Evolutionary conservation across 2,329 filamentous ascomycete species (phyloP).

Genomic region (Aaosphaeria pasadenensis): DNA sequence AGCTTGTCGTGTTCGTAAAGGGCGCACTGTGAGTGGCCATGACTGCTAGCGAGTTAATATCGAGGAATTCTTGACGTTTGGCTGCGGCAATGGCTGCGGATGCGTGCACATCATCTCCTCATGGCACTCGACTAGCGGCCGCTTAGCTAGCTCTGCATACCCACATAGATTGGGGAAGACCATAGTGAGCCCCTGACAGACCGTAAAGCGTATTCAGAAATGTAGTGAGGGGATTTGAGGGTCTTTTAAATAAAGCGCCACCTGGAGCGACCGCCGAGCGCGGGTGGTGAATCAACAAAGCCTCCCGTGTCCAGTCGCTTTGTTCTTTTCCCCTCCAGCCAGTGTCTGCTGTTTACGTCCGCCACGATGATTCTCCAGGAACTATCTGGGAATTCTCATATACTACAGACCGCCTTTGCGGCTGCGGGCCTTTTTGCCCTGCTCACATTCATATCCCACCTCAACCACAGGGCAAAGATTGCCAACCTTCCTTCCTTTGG

Average conservation of each 20-base stretch:
- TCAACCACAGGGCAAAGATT: conserved; percentile 19
- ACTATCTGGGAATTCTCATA: conserved; percentile 13
- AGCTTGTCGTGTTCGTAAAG: conserved; percentile 9
- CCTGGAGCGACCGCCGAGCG: too few relatives aligned
- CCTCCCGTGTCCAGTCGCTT: not conserved
- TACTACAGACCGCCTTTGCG: conserved; percentile 19
- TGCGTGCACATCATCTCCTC: not conserved
- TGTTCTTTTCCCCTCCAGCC: not conserved
- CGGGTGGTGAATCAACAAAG: not conserved
- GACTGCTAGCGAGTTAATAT: not conserved
- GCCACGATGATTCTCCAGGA: conserved; percentile 17
- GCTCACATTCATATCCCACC: conserved; percentile 16
- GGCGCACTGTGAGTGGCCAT: conserved; percentile 14
- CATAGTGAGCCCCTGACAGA: not conserved
- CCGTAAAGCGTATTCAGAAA: not conserved
- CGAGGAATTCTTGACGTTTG: not conserved
- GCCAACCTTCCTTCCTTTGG: conserved; percentile 21
- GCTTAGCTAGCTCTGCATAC: not conserved
- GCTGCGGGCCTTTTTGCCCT: conserved; percentile 22
- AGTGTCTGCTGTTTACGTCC: not conserved
- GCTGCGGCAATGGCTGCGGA: not conserved
- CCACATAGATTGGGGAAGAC: not conserved
- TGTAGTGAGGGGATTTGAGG: not conserved
- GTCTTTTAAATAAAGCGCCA: not conserved
- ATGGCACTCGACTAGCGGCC: not conserved